A percentile compares a stretch with the other conserved stretches of the same genome.
Conservation (phyloP, 805 yeast species). For the Metschnikowia vanudenii region DNA sequence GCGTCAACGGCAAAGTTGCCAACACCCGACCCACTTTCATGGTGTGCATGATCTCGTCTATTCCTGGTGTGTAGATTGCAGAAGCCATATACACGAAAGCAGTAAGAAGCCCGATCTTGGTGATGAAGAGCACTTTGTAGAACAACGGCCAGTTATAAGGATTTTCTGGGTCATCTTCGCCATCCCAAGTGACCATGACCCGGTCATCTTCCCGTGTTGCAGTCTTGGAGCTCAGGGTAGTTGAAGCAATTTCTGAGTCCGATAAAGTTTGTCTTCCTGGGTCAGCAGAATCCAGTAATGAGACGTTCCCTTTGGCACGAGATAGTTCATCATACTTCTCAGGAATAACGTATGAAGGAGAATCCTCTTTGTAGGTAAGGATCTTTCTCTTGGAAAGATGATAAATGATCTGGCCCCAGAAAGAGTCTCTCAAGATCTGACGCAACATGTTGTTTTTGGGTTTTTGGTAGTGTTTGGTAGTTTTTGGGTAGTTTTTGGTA, state of each 20-base stretch:
- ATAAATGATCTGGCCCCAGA: not conserved
- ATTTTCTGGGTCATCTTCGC: conserved; percentile 51
- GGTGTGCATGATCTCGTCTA: conserved; percentile 42
- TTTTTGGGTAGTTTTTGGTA: too few species aligned
- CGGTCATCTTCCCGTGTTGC: conserved; percentile 11
- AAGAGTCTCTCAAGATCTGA: not conserved
- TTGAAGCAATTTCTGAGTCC: not conserved
- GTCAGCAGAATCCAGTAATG: not conserved
- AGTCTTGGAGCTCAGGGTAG: not conserved
- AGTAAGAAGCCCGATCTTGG: conserved; percentile 47
- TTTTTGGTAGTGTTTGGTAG: too few species aligned
- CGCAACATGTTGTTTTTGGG: too few species aligned
- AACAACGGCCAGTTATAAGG: conserved; percentile 55
- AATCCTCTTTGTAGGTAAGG: not conserved
- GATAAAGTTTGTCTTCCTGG: not conserved
- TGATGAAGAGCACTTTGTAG: conserved; percentile 39
- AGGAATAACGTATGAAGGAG: not conserved
- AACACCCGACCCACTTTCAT: conserved; percentile 44
- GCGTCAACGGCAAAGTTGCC: conserved; percentile 51
- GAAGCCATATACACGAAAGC: conserved; percentile 57
- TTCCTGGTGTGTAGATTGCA: conserved; percentile 54
- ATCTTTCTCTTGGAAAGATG: not conserved
- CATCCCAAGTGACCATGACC: conserved; percentile 30
- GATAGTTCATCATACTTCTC: conserved; percentile 3
- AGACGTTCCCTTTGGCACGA: not conserved